Evolutionary conservation across 345 rosid genomes (phyloP), one percentile per base, ranked within the genome.

Genomic region (Boechera retrofracta): DNA sequence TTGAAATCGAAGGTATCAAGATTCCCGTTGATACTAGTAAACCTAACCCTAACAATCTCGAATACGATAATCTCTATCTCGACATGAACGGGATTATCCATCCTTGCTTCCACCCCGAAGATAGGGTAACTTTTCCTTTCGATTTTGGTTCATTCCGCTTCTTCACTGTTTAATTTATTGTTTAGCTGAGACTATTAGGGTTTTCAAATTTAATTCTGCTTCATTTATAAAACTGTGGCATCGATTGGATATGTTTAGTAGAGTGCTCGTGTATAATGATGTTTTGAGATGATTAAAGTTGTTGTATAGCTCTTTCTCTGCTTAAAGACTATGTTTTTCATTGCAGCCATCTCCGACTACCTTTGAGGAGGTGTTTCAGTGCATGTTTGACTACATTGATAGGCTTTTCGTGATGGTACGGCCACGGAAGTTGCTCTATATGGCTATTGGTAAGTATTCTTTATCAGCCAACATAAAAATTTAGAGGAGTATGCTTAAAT

Each of bases 31-130:
- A 96, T 78, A 89, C 98, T 7, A 96, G 99, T 74, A 86, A 82
- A 75, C 88, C 92, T 62, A 93, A 93, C 54, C 99, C 99, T 21
- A 96, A 96, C 84, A 67, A 79, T 18, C 58, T 93, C 18, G 98
- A 93, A 70, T 96, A 79, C 61, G 99, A 96, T 78, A 93, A 96
- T 79, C 85, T 96, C 18, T 96, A 93, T 79, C 98, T 96, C 78
- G 99, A 96, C 55, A 96, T 93, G 99, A 96, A 96, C 73, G 97
- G 97, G 82, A 96, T 96, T 77, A 91, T 96, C 33, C 99, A 96
- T 49, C 99, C 99, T 44, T 96, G 99, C 83, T 96, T 96, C 66
- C 99, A 96, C 41, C 99, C 99, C 3, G 98, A 96, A 78, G 98
- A 96, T 77, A 86, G 90, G 79, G 99, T 95, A 87, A 21, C 24